Evolutionary conservation across 306 rosid species (phyloP), one percentile per base, ranked within the genome.

Genomic region (Inga oerstediana): DNA sequence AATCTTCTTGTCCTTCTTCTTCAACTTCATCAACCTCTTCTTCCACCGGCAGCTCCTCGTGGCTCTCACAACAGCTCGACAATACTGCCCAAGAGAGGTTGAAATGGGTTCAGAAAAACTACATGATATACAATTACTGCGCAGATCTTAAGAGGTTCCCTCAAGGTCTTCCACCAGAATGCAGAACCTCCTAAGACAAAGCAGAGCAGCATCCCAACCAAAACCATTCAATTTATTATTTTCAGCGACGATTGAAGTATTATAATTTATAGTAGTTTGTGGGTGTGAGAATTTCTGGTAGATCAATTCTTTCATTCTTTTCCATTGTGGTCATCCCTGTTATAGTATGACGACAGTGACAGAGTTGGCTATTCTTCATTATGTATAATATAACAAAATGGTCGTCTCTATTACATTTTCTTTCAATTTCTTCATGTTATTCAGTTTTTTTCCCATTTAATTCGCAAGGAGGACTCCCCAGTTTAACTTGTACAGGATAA

Each of bases 111-210:
- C 96, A 91, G 81, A 86, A 79, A 79, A 90, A 93, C 54, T 90
- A 90, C 74, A 90, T 91, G 94, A 88, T 93, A 3, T 93, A 91
- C 83, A 89, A 90, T 74, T 91, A 93, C 79, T 93, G 97, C 87
- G n/a, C 78, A 1, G 98, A 93, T 39, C 13, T 66, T 0, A 84
- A 85, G 81, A 79, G 94, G 44, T 92, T 94, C 77, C 91, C 94
- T 7, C 92, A 87, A 43, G 98, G 94, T 72, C 34, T 87, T 48
- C 94, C 97, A 65, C 43, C 35, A 20, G 97, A 94, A 74, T 94
- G 94, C 85, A 84, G 58, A 22, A 22, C 71, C 52, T 80, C 87
- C 20, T 78, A 27, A 81, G 68, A 14, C n/a, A 70, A 73, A 32
- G 81, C 7, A 80, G 37, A 81, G 87, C 83, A 49, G 8, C 43